A percentile compares a stretch with the other conserved stretches of the same genome.
These are phyloP conservation scores for Aspergillus arachidicola DNA, from an alignment of 2,329 filamentous ascomycete genomes.

Conservation along the genomic window DNA sequence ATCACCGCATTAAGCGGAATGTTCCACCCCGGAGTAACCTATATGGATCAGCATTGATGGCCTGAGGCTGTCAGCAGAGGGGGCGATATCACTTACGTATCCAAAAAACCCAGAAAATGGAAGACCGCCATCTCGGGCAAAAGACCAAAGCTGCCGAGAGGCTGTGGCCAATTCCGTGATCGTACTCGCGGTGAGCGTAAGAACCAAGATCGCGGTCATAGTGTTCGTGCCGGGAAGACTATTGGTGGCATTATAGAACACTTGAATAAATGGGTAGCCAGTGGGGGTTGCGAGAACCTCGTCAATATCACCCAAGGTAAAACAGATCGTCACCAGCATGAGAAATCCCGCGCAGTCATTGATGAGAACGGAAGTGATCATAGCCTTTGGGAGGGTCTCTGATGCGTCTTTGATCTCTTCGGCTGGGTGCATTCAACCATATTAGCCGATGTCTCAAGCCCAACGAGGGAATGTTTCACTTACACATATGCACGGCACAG, in stretches of 20 bases:
- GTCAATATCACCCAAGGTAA: slow-evolving; percentile 39
- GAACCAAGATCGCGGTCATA: slow-evolving; percentile 47
- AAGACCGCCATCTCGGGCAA: slow-evolving; percentile 47
- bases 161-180: slow-evolving; percentile 36
- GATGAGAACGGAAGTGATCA: slow-evolving; percentile 38
- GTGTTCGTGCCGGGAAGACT: slow-evolving; percentile 45
- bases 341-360: slow-evolving; percentile 43
- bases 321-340: slow-evolving; percentile 44
- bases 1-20: slow-evolving; percentile 39
- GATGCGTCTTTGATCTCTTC: slow-evolving; percentile 45
- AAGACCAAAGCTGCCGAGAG: slow-evolving; percentile 46
- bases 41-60: slow-evolving; percentile 12
- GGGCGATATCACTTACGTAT: slow-evolving; percentile 10
- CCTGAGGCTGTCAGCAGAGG: background rate
- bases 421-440: slow-evolving; percentile 15
- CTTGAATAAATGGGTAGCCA: slow-evolving; percentile 35
- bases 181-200: slow-evolving; percentile 41
- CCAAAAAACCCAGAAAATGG: slow-evolving; percentile 32
- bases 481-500: slow-evolving; percentile 50
- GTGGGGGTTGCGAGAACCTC: slow-evolving; percentile 29
- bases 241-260: slow-evolving; percentile 39
- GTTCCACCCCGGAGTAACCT: slow-evolving; percentile 43
- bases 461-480: slow-evolving; percentile 10
- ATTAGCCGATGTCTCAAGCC: background rate
- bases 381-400: slow-evolving; percentile 39